These are phyloP conservation scores for Combretum micranthum DNA, from an alignment of 345 rosid species.

Conservation along the genomic window DNA sequence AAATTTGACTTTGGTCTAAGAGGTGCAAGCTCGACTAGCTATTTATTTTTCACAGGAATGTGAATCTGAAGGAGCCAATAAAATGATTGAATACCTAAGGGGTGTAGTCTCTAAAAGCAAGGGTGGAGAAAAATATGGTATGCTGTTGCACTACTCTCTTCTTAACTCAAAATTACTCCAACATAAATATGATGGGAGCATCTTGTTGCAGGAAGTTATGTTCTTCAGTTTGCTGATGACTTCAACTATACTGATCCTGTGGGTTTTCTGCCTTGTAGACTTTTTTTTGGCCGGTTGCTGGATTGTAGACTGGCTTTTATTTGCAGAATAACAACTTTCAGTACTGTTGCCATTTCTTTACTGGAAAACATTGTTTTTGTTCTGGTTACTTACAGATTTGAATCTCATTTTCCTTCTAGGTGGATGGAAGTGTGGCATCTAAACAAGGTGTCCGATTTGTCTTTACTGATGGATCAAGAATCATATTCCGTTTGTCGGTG, in stretches of 20 bases:
- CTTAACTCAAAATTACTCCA: not conserved
- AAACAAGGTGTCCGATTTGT: constrained; percentile 96
- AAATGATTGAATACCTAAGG: constrained; percentile 74
- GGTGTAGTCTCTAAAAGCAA: constrained; percentile 60
- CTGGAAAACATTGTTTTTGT: not conserved
- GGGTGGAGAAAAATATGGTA: constrained; percentile 68
- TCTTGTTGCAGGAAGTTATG: constrained; percentile 50
- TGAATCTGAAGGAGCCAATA: constrained; percentile 88
- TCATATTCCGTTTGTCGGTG: constrained; percentile 84
- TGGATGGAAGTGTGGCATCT: constrained; percentile 84
- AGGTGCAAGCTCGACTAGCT: constrained; percentile 10
- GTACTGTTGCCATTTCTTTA: too few species aligned
- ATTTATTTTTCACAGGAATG: constrained; percentile 51
- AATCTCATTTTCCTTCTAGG: constrained; percentile 31
- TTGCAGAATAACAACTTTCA: too few species aligned
- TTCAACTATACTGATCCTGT: constrained; percentile 89
- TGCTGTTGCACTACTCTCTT: constrained; percentile 17
- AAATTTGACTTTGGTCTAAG: not conserved
- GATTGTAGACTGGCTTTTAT: too few species aligned
- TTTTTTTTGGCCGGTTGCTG: too few species aligned
- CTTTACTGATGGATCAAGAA: constrained; percentile 84
- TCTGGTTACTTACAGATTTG: not conserved
- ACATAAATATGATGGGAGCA: constrained; percentile 1
- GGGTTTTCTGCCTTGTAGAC: constrained; percentile 20
- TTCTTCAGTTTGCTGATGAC: constrained; percentile 79